Conservation (phyloP, 331 rosid genomes). For the Saraca asoca region DNA sequence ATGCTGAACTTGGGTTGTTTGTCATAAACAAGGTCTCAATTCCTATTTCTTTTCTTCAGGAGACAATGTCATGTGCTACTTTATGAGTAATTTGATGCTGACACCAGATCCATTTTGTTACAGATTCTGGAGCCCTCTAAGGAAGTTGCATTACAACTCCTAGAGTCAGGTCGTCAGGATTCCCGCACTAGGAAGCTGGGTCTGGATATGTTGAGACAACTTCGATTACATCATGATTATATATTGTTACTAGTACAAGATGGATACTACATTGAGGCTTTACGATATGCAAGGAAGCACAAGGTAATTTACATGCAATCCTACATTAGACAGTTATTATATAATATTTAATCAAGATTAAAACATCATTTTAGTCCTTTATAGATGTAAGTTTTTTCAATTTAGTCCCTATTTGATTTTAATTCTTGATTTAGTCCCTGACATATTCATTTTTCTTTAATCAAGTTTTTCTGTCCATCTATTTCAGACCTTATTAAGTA, state of each 20-base stretch:
- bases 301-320: slow-evolving; percentile 55
- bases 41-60: slow-evolving; percentile 19
- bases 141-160: slow-evolving; percentile 92
- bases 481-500: no score
- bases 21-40: slow-evolving; percentile 74
- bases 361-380: no score
- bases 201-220: slow-evolving; percentile 90
- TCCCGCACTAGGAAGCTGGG: slow-evolving; percentile 82
- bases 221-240: slow-evolving; percentile 88
- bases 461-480: no score
- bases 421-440: no score
- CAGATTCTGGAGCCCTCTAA: slow-evolving; percentile 94
- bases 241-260: slow-evolving; percentile 80
- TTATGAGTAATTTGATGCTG: slow-evolving; percentile 35
- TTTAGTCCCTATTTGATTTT: no score
- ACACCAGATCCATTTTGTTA: slow-evolving; percentile 26
- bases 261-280: slow-evolving; percentile 90
- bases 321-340: slow-evolving; percentile 24
- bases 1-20: slow-evolving; percentile 80
- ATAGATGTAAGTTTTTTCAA: no score
- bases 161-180: slow-evolving; percentile 84
- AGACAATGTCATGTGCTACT: slow-evolving; percentile 11
- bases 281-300: slow-evolving; percentile 76
- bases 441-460: no score
- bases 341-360: not conserved